Evolutionary conservation across 2,329 filamentous ascomycete species (phyloP).

Genomic region (Penicillium vulpinum): DNA sequence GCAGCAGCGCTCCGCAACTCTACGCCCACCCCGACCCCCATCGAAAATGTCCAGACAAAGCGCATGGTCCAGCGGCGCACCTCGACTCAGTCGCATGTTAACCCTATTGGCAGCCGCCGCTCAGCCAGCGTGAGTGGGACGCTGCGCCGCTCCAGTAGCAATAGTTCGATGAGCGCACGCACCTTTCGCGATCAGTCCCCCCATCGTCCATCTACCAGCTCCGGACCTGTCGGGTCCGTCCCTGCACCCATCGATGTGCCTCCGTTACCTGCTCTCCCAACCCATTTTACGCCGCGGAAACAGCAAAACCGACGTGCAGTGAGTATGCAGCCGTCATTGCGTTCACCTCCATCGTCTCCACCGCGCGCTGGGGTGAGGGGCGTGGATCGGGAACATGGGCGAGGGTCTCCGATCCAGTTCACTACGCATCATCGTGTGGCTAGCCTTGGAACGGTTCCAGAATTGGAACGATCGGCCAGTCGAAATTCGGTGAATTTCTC

Average conservation of each 20-base stretch:
- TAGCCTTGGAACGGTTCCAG: slow-evolving; percentile 32
- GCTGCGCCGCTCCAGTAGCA: slow-evolving; percentile 67
- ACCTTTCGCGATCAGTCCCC: slow-evolving; percentile 80
- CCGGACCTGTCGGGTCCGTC: slow-evolving; percentile 44
- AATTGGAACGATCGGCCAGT: slow-evolving; percentile 42
- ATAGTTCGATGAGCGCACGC: slow-evolving; percentile 81
- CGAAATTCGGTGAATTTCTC: slow-evolving; percentile 52
- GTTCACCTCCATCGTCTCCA: slow-evolving; percentile 48
- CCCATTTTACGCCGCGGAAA: slow-evolving; percentile 41
- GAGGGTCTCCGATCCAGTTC: slow-evolving; percentile 15
- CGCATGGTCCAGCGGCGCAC: slow-evolving; percentile 72
- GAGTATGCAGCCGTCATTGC: slow-evolving; percentile 54
- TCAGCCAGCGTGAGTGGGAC: slow-evolving; percentile 40
- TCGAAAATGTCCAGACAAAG: slow-evolving; percentile 84
- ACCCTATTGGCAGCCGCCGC: slow-evolving; percentile 45
- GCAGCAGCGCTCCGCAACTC: slow-evolving; percentile 79
- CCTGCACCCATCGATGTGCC: slow-evolving; percentile 54
- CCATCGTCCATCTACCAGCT: slow-evolving; percentile 45
- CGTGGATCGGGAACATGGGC: slow-evolving; percentile 36
- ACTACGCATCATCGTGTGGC: slow-evolving; percentile 21
- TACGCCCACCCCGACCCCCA: slow-evolving; percentile 73
- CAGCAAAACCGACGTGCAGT: slow-evolving; percentile 45
- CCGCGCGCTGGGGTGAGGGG: slow-evolving; percentile 39
- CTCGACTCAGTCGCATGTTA: slow-evolving; percentile 68
- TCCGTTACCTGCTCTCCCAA: slow-evolving; percentile 73